Evolutionary conservation across 345 rosid species (phyloP).

Genomic region (Eucalyptus grandis): DNA sequence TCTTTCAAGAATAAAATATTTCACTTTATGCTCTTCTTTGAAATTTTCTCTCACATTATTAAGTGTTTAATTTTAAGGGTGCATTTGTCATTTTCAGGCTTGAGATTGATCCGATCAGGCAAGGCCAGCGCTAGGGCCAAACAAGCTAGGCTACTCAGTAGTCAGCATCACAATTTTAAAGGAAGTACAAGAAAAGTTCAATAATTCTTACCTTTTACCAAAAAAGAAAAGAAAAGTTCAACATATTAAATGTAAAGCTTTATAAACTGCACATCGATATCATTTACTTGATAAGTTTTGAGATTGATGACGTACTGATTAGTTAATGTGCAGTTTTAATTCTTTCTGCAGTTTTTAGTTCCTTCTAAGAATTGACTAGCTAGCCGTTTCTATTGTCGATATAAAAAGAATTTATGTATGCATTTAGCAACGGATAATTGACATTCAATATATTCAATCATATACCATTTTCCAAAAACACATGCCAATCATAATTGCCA

Average conservation of each 20-base stretch:
- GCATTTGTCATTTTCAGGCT: not conserved
- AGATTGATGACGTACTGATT: rapidly evolving
- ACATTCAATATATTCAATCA: not conserved
- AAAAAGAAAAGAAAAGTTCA: not conserved
- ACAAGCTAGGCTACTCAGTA: not conserved
- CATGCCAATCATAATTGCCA: not conserved
- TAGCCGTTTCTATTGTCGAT: not conserved
- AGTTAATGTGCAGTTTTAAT: no score
- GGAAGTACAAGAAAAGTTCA: not conserved
- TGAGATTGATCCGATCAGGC: not conserved
- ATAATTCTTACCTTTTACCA: no score
- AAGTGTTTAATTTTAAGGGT: not conserved
- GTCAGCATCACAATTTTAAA: no score
- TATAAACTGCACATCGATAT: no score
- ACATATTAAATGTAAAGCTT: not conserved
- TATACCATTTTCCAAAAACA: no score
- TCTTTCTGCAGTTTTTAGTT: no score
- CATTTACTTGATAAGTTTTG: no score
- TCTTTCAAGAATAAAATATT: not conserved
- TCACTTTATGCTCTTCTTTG: rapidly evolving
- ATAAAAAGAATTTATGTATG: not conserved
- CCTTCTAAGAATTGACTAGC: no score
- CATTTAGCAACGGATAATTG: not conserved
- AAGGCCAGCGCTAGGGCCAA: not conserved
- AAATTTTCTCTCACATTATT: not conserved